Evolutionary conservation across 2,329 filamentous ascomycete genomes (phyloP).

Genomic region (Colletotrichum tropicicola): DNA sequence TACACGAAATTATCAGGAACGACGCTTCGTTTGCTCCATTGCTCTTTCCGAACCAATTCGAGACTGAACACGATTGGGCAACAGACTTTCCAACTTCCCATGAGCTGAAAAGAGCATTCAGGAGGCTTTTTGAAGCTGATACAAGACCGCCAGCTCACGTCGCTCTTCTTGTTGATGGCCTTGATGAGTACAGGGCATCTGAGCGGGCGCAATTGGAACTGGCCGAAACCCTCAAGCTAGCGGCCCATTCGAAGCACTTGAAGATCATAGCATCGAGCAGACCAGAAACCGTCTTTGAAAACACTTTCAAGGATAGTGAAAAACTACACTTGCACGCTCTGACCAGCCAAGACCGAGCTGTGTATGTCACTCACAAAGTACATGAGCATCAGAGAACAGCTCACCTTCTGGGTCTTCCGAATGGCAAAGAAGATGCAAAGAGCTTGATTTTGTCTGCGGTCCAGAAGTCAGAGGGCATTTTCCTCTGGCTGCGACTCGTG

Average conservation of each 20-base stretch:
- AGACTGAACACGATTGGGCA: background rate
- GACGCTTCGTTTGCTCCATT: background rate
- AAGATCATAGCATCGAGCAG: background rate
- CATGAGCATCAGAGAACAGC: background rate
- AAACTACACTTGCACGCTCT: background rate
- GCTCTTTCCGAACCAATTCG: background rate
- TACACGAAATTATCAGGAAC: background rate
- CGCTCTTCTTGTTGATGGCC: background rate
- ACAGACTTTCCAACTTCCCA: background rate
- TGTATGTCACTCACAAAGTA: background rate
- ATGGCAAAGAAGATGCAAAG: background rate
- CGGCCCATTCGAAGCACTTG: background rate
- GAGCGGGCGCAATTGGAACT: background rate
- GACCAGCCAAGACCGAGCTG: background rate
- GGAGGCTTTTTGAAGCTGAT: background rate
- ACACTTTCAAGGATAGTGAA: background rate
- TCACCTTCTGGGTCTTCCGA: fast-evolving
- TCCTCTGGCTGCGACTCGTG: background rate
- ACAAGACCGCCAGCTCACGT: background rate
- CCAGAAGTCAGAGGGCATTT: background rate
- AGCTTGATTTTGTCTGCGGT: background rate
- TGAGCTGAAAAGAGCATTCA: background rate
- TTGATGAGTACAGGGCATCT: background rate
- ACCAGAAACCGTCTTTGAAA: background rate
- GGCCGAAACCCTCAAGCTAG: background rate